Percentiles rank a stretch among this genome's conserved stretches.
Conservation (phyloP, 495 filamentous ascomycete species). For the Hyaloscypha finlandica region DNA sequence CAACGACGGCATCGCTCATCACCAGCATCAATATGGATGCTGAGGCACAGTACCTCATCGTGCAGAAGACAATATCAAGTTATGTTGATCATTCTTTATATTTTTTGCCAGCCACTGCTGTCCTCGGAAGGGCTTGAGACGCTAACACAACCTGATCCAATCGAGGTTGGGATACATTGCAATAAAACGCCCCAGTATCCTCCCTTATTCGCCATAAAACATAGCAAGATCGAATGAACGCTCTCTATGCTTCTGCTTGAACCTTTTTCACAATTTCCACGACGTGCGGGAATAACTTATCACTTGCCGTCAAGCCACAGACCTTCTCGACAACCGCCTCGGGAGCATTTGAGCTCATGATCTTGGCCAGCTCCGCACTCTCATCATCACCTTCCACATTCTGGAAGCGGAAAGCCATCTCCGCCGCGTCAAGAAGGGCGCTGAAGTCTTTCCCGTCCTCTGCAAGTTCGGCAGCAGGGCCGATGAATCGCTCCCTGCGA, state of each 20-base stretch:
- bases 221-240: constrained; percentile 7
- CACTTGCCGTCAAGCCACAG: constrained; percentile 68
- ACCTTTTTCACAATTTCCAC: constrained; percentile 76
- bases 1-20: not conserved
- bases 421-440: constrained; percentile 72
- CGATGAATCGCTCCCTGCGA: constrained; percentile 93
- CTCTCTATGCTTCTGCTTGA: constrained; percentile 53
- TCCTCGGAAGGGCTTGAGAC: not conserved
- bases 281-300: constrained; percentile 73
- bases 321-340: constrained; percentile 71
- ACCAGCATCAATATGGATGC: not conserved
- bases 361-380: constrained; percentile 78
- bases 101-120: not conserved
- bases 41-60: not conserved
- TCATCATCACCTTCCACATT: constrained; percentile 88
- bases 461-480: constrained; percentile 81
- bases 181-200: constrained; percentile 19
- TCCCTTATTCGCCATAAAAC: constrained; percentile 19
- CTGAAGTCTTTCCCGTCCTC: constrained; percentile 70
- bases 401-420: constrained; percentile 91
- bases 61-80: not conserved
- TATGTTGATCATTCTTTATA: not conserved
- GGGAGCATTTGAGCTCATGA: constrained; percentile 67
- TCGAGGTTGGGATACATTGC: constrained; percentile 17
- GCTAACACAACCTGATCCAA: not conserved